Evolutionary conservation across 2,329 filamentous ascomycete species (phyloP), one percentile per base, ranked within the genome.

Genomic region (Cladorrhinum sp.): DNA sequence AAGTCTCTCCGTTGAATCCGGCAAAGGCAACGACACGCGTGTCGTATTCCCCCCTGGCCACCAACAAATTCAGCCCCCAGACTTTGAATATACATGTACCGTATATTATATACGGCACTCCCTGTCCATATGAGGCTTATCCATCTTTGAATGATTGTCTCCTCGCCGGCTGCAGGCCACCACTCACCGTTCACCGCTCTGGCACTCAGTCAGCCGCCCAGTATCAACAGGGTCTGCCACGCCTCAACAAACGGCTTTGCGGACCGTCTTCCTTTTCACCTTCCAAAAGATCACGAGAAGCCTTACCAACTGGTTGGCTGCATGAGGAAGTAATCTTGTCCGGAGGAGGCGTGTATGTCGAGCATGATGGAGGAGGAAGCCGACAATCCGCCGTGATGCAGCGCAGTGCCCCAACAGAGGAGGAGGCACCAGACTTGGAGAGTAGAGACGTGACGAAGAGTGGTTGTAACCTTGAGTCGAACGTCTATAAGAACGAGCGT

Each of bases 281-380:
- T 51, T 21, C 16, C 42, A 18, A 23, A n/a, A 14, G 10, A 51
- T 51, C 49, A 51, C 14, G 49, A 21, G 21, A 16, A 24, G 12
- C 18, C 18, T 50, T 50, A n/a, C 21, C 46, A 50, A 50, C 4
- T 18, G 20, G 20, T 28, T 51, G 16, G 12, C 21, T 18, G 21
- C 49, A 24, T 51, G 49, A 51, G 21, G n/a, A 46, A 46, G 49
- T 51, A 24, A 51, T 51, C 20, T 28, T 51, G 49, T 51, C 21
- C 14, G 49, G 24, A 51, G 21, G 49, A 51, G 49, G 49, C 21
- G 24, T 24, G 20, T 5, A 16, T 21, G 7, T 18, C 49, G 9
- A 26, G 49, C 49, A 51, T 51, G 49, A 51, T 51, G 49, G 49
- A 24, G 24, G 21, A 51, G 49, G 49, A 51, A 24, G 49, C 49